Percentiles rank a stretch among this genome's conserved stretches.
Evolutionary conservation across 2,329 filamentous ascomycete species (phyloP).

Genomic region (Aspergillus novofumigatus): DNA sequence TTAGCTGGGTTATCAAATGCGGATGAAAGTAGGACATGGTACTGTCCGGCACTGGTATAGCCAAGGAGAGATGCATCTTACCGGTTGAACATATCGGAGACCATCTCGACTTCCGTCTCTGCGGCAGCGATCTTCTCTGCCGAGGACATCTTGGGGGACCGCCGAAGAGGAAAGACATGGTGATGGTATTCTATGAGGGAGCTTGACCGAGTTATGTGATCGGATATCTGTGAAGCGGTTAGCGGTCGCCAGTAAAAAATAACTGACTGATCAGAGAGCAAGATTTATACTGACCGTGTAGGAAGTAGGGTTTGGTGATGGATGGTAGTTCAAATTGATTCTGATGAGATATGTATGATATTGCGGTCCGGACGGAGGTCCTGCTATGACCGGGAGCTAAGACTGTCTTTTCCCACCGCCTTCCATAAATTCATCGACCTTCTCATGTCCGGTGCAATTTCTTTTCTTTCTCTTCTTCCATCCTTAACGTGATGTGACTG

Average conservation of each 20-base stretch:
- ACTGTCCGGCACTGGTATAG: neutral
- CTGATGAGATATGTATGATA: slow-evolving; percentile 2
- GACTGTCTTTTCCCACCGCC: slow-evolving; percentile 18
- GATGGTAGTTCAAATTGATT: neutral
- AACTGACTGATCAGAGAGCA: neutral
- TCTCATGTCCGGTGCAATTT: slow-evolving; percentile 4
- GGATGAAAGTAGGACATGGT: neutral
- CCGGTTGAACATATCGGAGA: slow-evolving; percentile 98
- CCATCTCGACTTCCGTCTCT: slow-evolving; percentile 95
- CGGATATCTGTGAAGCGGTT: neutral
- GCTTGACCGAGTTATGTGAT: neutral
- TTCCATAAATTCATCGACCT: slow-evolving; percentile 17
- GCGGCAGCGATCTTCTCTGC: slow-evolving; percentile 96
- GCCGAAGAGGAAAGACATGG: slow-evolving; percentile 71
- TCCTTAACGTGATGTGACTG: slow-evolving; percentile 21
- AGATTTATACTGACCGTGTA: neutral
- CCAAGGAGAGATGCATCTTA: slow-evolving; percentile 44
- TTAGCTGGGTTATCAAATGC: neutral
- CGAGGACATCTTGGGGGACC: slow-evolving; percentile 79
- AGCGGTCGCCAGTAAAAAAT: neutral
- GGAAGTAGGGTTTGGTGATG: neutral
- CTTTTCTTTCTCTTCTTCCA: slow-evolving; percentile 12
- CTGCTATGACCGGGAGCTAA: slow-evolving; percentile 23
- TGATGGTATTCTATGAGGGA: slow-evolving; percentile 22
- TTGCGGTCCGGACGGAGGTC: neutral